Base-by-base conservation (phyloP, 2,329 filamentous ascomycete species). In the Dothistroma pini region DNA sequence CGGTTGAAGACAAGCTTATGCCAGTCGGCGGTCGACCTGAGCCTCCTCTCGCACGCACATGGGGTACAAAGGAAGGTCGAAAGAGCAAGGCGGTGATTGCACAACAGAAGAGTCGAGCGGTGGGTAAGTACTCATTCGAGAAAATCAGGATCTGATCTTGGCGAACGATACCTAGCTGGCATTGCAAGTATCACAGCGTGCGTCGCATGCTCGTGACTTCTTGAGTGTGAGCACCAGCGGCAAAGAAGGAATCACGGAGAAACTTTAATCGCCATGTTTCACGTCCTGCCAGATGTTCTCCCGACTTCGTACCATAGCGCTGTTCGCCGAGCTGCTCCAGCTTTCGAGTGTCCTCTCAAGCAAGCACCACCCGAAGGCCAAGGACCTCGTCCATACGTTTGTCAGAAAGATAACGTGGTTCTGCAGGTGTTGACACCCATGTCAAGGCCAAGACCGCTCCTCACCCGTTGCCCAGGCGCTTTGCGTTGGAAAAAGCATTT, bases 81-180 rank as follows among this genome's bases (percentile, higher is more conserved):
- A 58, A 59, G 57, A 63, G 57, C 57, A 59, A 48, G 51, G 51
- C 31, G n/a, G 41, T 32, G 25, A 35, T 54, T 22, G 59, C 59
- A 31, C 47, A 61, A 38, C 31, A 61, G 48, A 62, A 41, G 60
- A 59, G 41, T 47, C 31, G 57, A 48, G 54, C 53, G 14, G 57
- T 63, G 5, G 60, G 60, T 34, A 59, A 59, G 38, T 63, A 63
- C 41, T 57, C 57, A 1, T 63, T 63, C 32, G 60, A 63, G 48
- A 32, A 54, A 38, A 59, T 63, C 22, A 57, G 60, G 25, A 53
- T 63, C 32, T 59, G 51, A 56, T 47, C 12, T 14, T 16, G n/a
- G 25, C 44, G 16, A 32, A 49, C 47, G 47, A 25, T 5, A 49
- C n/a, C 10, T 2, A 19, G 47, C 11, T n/a, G 47, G 47, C 22